phyloP scores from a whole-genome alignment of 495 filamentous ascomycete species.

The Penicillium waksmanii region DNA sequence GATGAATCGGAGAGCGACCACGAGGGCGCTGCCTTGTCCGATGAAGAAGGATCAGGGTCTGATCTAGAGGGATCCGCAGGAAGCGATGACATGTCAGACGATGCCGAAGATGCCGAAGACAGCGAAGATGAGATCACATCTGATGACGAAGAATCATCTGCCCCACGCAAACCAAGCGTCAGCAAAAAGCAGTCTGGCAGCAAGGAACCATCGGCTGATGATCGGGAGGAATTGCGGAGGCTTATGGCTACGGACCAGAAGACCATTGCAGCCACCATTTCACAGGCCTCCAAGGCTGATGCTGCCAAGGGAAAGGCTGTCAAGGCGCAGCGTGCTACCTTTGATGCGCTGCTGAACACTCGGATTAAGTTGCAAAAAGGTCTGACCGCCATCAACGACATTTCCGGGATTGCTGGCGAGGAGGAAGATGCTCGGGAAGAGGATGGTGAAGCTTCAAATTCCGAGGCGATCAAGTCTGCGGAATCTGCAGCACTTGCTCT shows the following conservation, averaged over 20 bases:
- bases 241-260: conserved; percentile 76
- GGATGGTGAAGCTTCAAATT: conserved; percentile 43
- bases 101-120: conserved; percentile 35
- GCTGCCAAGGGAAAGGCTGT: conserved; percentile 84
- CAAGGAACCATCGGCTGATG: conserved; percentile 17
- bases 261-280: conserved; percentile 67
- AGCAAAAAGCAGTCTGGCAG: conserved; percentile 1
- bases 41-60: conserved; percentile 12
- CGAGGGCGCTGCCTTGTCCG: neutral
- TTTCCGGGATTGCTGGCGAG: conserved; percentile 50
- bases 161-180: neutral
- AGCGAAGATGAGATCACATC: conserved; percentile 8
- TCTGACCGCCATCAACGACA: conserved; percentile 77
- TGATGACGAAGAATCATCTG: conserved; percentile 5
- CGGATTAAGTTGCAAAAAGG: conserved; percentile 92
- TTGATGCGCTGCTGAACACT: conserved; percentile 83
- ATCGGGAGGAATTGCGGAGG: conserved; percentile 63
- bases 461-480: conserved; percentile 66
- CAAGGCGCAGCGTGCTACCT: conserved; percentile 78
- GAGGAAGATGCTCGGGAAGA: conserved; percentile 32
- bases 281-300: conserved; percentile 75
- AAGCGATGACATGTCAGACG: conserved; percentile 18
- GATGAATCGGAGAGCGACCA: conserved; percentile 27
- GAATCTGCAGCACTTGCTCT: conserved; percentile 87
- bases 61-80: conserved; percentile 6